A percentile compares a stretch with the other conserved stretches of the same genome.
These are phyloP conservation scores for Chloromonas sp. DNA, from an alignment of 163 green algal genomes.

Conservation along the genomic window DNA sequence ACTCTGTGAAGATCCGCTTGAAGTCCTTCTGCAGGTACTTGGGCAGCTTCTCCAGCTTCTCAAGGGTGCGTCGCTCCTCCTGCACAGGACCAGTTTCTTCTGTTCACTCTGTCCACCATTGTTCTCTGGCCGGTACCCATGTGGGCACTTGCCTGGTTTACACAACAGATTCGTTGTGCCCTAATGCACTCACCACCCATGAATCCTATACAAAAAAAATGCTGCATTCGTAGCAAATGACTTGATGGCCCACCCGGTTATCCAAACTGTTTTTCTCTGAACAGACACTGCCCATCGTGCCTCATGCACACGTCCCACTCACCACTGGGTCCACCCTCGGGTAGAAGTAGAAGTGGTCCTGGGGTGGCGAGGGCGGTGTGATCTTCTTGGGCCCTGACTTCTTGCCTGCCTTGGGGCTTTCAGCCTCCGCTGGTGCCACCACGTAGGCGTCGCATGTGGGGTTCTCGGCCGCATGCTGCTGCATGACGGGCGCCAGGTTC, in stretches of 20 bases:
- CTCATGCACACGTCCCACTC: neutral
- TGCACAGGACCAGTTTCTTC: neutral
- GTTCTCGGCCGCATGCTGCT: conserved; percentile 24
- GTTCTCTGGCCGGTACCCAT: too few species aligned
- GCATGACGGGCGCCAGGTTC: conserved; percentile 24
- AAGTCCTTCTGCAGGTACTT: conserved; percentile 16
- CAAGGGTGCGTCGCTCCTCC: conserved; percentile 30
- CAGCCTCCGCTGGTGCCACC: neutral
- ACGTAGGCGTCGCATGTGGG: conserved; percentile 7
- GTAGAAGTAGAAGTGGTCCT: conserved; percentile 44
- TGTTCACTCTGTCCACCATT: too few species aligned
- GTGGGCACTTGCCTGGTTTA: too few species aligned
- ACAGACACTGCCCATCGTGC: too few species aligned
- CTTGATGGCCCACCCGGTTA: too few species aligned
- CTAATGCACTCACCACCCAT: neutral
- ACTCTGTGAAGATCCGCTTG: conserved; percentile 27
- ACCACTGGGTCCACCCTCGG: conserved; percentile 35
- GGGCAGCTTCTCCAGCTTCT: conserved; percentile 18
- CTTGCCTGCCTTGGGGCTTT: conserved; percentile 10
- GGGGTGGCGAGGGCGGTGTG: conserved; percentile 12
- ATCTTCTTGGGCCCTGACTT: conserved; percentile 7
- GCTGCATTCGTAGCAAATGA: neutral
- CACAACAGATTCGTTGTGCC: neutral
- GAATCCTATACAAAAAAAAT: neutral
- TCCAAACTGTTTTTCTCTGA: too few species aligned